Evolutionary conservation across 179 eudicot species (phyloP), one percentile per base, ranked within the genome.

Genomic region (Corrigiola litoralis): DNA sequence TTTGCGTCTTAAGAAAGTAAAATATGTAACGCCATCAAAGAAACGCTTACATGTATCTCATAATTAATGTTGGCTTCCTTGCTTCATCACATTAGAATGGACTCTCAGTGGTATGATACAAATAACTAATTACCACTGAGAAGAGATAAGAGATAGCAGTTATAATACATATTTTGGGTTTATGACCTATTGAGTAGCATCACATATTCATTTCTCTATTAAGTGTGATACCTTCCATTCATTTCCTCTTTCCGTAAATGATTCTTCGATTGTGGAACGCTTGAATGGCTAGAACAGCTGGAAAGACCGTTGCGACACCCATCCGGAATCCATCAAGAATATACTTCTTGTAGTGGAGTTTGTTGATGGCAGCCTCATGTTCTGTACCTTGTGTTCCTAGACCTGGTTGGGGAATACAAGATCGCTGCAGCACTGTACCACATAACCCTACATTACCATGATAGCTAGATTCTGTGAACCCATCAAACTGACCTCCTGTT

Each of bases 401-500:
- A 32, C 6, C 55, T 28, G 85, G 31, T 52, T 50, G 72, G 53
- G 33, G 32, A n/a, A 72, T 48, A 72, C 96, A 88, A 29, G 78
- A 12, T 2, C 6, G 23, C 61, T 68, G 73, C 61, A 82, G 23
- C 14, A 79, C 61, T 20, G 4, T 41, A 49, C 94, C 88, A 61
- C 90, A 87, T 50, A 89, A 67, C 23, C 78, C 67, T 23, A 82
- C 80, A 49, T 89, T 89, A 13, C 82, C 84, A 45, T 41, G 61
- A 47, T 77, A 89, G 78, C 87, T 81, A 32, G 82, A 65, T 48
- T 52, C 59, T 1, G 79, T 65, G 52, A 87, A 89, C 18, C 84
- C 85, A 42, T 77, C 79, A 24, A 87, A 85, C 67, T 85, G 95
- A 29, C 87, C 89, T 48, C 96, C 98, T 42, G 77, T 69, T 18